Evolutionary conservation across 108 stramenopile genomes (phyloP).

Genomic region (Phaeodactylum tricornutum): DNA sequence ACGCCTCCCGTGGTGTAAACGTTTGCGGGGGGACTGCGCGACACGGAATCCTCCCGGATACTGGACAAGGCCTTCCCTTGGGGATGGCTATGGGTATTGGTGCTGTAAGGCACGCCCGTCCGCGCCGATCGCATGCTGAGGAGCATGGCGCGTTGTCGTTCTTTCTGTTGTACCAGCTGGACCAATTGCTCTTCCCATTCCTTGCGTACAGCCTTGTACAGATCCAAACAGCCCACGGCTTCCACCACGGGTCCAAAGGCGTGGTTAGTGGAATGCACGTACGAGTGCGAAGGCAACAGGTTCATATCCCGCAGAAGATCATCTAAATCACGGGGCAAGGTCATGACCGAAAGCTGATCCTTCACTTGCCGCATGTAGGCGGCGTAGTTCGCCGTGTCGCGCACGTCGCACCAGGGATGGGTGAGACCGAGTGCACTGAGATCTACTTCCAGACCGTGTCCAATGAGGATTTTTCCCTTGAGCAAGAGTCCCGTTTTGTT

Average conservation of each 20-base stretch:
- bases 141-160: constrained; percentile 5
- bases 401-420: constrained; percentile 63
- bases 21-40: too few relatives aligned
- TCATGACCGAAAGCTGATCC: constrained; percentile 6
- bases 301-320: not conserved
- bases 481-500: constrained; percentile 48
- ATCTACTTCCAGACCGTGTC: constrained; percentile 84
- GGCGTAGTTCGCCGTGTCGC: constrained; percentile 80
- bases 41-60: too few relatives aligned
- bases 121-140: constrained; percentile 3
- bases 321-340: not conserved
- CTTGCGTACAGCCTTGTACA: constrained; percentile 50
- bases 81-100: too few relatives aligned
- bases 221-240: constrained; percentile 39
- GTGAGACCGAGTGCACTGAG: constrained; percentile 58
- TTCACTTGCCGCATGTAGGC: constrained; percentile 36
- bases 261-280: not conserved
- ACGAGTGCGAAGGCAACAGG: not conserved
- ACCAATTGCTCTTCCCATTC: constrained; percentile 55
- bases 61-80: too few relatives aligned
- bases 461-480: constrained; percentile 81
- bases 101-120: too few relatives aligned
- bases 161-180: constrained; percentile 5
- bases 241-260: constrained; percentile 26
- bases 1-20: too few relatives aligned